Base-by-base conservation (phyloP, 2,329 filamentous ascomycete species). In the Hymenoscyphus fructigenus region DNA sequence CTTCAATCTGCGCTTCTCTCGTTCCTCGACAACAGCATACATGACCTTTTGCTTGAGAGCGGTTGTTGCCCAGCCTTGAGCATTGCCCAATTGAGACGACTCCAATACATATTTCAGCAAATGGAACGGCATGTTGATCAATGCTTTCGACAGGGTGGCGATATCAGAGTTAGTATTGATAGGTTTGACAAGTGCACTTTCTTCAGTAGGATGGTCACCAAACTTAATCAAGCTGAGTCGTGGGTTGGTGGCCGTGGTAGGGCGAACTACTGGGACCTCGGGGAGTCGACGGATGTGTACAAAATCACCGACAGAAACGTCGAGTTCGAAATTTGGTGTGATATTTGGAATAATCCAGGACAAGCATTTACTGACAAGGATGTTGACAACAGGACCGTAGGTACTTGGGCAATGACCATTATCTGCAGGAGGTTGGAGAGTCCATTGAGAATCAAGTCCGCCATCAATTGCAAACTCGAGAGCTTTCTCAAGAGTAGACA, bases 121-220 rank as follows among this genome's bases (percentile, higher is more conserved):
- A 15, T 83, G 79, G 69, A 90, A 91, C 0, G 91, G 91, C 5
- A 93, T 78, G 50, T 91, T 91, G 61, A 92, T 78, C 1, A 93
- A 79, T 26, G 91, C 79, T 32, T 84, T 87, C 0, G 91, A 92
- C 5, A 93, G 78, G 0, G 83, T 76, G 34, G 81, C 68, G 20
- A 74, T 72, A 57, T 75, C 73, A 23, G 75, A 72, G 38, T 76
- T 74, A 26, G 73, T 71, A 15, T 70, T 69, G 12, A 70, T 65
- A 10, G 67, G 60, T 65, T 67, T 78, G 59, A 71, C 70, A 53
- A 28, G 7, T 53, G 47, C 14, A 34, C 74, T 71, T 12, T 81
- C 78, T 38, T 82, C 77, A 29, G 79, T 78, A n/a, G 70, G 64
- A 60, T 75, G 72, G 68, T 91, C 88, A n/a, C 90, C 90, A 71